phyloP scores from a whole-genome alignment of 2,329 filamentous ascomycete genomes.

The Arthroderma uncinatum region DNA sequence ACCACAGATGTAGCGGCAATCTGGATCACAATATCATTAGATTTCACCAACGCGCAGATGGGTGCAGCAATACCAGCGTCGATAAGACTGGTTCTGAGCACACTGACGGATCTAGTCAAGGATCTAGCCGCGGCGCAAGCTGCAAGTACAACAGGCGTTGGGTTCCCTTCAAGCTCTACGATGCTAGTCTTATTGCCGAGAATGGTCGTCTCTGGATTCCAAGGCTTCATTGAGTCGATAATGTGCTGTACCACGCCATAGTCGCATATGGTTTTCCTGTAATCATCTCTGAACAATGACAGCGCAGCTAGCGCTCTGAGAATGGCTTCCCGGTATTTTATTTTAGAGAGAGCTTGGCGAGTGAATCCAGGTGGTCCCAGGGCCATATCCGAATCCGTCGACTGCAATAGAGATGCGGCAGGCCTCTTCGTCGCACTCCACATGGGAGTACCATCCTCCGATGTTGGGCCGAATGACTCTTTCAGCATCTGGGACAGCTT shows the following conservation, averaged over 20 bases:
- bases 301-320: slow-evolving; percentile 74
- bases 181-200: slow-evolving; percentile 20
- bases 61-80: slow-evolving; percentile 74
- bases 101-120: slow-evolving; percentile 71
- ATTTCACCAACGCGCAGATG: slow-evolving; percentile 61
- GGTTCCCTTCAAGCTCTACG: slow-evolving; percentile 57
- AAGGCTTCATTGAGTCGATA: slow-evolving; percentile 65
- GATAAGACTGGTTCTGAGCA: slow-evolving; percentile 73
- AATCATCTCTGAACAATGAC: slow-evolving; percentile 68
- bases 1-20: slow-evolving; percentile 75
- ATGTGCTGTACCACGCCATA: slow-evolving; percentile 71
- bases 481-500: slow-evolving; percentile 54
- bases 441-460: slow-evolving; percentile 40
- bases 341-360: slow-evolving; percentile 53
- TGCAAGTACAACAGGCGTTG: slow-evolving; percentile 65
- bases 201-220: slow-evolving; percentile 21
- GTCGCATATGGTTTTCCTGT: slow-evolving; percentile 70
- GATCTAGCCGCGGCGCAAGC: slow-evolving; percentile 74
- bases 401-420: slow-evolving; percentile 11
- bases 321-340: slow-evolving; percentile 63
- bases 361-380: slow-evolving; percentile 54
- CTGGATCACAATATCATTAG: slow-evolving; percentile 66
- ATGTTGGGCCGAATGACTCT: slow-evolving; percentile 51
- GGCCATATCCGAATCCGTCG: slow-evolving; percentile 30
- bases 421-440: slow-evolving; percentile 40